Evolutionary conservation across 768 basidiomycete species (phyloP).

Genomic region (Collybia nuda): DNA sequence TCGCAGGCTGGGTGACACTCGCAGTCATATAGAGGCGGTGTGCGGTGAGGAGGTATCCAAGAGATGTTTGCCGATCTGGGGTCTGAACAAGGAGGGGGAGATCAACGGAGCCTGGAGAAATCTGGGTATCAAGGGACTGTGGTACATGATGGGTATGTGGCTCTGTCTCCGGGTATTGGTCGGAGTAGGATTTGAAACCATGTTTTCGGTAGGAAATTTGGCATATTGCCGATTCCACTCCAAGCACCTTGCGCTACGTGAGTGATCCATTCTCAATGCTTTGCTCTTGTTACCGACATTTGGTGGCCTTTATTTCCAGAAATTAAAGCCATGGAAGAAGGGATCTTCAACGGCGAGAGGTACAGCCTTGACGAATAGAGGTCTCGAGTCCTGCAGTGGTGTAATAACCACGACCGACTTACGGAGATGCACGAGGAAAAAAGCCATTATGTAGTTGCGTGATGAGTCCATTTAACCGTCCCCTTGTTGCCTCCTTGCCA

Average conservation of each 20-base stretch:
- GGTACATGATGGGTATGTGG: conserved; percentile 57
- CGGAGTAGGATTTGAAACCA: neutral
- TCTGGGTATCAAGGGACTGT: conserved; percentile 51
- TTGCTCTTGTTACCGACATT: neutral
- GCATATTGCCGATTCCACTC: conserved; percentile 54
- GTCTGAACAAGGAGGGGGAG: conserved; percentile 66
- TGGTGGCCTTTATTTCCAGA: neutral
- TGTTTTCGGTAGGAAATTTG: conserved; percentile 6
- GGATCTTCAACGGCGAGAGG: conserved; percentile 8
- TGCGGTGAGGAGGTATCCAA: conserved; percentile 45
- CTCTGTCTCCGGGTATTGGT: neutral
- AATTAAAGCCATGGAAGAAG: conserved; percentile 19
- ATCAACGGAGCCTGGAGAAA: conserved; percentile 50
- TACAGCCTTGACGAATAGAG: conserved; percentile 1
- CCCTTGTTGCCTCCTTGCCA: no score
- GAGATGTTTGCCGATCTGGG: conserved; percentile 59
- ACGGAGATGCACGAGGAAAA: no score
- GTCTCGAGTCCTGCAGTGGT: no score
- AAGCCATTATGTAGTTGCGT: no score
- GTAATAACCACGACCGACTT: no score
- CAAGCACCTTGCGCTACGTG: conserved; percentile 61
- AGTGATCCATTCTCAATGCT: conserved; percentile 22
- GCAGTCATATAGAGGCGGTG: conserved; percentile 38
- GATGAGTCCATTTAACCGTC: no score
- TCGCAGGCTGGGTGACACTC: conserved; percentile 40